A percentile compares a stretch with the other conserved stretches of the same genome.
Evolutionary conservation across 179 eudicot species (phyloP).

Genomic region (Carnegiea gigantea): DNA sequence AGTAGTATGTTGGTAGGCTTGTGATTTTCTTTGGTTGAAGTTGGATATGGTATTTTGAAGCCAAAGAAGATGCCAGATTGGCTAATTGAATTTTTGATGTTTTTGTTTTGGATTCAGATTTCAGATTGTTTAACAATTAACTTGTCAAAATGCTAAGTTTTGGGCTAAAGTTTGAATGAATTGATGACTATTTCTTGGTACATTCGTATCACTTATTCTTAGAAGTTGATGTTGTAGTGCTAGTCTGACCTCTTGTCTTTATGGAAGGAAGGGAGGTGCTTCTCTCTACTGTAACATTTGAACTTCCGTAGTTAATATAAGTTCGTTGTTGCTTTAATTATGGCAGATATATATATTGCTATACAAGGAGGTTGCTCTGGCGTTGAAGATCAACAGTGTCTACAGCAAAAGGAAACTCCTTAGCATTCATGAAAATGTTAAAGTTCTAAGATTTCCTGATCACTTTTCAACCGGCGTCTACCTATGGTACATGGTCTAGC

Average conservation of each 20-base stretch:
- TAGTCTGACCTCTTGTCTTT: not conserved
- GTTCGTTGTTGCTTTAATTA: not conserved
- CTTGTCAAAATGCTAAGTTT: not conserved
- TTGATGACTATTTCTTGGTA: not conserved
- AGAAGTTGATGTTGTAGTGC: not conserved
- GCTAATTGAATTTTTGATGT: not conserved
- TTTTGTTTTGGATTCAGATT: not conserved
- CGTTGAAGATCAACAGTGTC: slow-evolving; percentile 89
- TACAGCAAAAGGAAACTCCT: slow-evolving; percentile 91
- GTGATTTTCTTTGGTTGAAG: not conserved
- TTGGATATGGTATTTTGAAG: not conserved
- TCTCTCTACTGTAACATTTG: not conserved
- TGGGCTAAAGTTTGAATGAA: not conserved
- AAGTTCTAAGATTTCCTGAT: slow-evolving; percentile 93
- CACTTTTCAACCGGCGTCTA: slow-evolving; percentile 72
- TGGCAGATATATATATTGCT: slow-evolving; percentile 86
- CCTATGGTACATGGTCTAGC: slow-evolving; percentile 36
- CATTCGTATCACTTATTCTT: not conserved
- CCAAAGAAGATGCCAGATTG: not conserved
- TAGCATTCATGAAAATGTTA: slow-evolving; percentile 87
- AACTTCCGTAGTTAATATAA: slow-evolving; percentile 5
- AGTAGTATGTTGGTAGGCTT: not conserved
- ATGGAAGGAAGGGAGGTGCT: not conserved
- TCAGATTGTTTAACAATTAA: not conserved
- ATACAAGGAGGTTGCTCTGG: slow-evolving; percentile 92